Percentiles rank a stretch among this genome's conserved stretches.
Evolutionary conservation across 345 rosid genomes (phyloP).

Genomic region (Cardamine resedifolia): DNA sequence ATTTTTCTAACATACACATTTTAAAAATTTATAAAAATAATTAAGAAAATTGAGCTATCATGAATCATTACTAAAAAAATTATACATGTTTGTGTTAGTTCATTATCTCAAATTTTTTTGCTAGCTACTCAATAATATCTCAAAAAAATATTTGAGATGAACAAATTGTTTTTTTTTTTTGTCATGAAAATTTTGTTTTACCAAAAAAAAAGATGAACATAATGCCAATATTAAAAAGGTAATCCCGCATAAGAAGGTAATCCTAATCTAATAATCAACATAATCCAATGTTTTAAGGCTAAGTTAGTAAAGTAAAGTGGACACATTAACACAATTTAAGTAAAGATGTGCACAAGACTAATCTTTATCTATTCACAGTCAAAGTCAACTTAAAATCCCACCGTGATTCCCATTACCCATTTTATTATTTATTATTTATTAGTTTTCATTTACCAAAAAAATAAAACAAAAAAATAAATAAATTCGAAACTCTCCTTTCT

Average conservation of each 20-base stretch:
- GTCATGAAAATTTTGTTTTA: no score
- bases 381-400: slow-evolving; percentile 19
- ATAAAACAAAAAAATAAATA: not conserved
- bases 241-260: not conserved
- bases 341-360: slow-evolving; percentile 24
- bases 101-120: no score
- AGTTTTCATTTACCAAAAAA: not conserved
- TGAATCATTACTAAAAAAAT: no score
- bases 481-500: slow-evolving; percentile 12
- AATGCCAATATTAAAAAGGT: not conserved
- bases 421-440: no score
- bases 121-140: not conserved
- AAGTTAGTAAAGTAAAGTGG: slow-evolving; percentile 4
- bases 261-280: not conserved
- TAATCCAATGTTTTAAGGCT: slow-evolving; percentile 6
- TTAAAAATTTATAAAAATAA: no score
- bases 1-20: no score
- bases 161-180: no score
- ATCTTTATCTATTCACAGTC: not conserved
- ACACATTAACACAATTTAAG: not conserved
- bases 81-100: not conserved
- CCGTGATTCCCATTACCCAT: slow-evolving; percentile 27
- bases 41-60: no score
- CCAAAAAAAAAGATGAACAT: not conserved
- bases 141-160: not conserved